phyloP scores from a whole-genome alignment of 2,329 filamentous ascomycete species.

The Bipolaris victoriae region DNA sequence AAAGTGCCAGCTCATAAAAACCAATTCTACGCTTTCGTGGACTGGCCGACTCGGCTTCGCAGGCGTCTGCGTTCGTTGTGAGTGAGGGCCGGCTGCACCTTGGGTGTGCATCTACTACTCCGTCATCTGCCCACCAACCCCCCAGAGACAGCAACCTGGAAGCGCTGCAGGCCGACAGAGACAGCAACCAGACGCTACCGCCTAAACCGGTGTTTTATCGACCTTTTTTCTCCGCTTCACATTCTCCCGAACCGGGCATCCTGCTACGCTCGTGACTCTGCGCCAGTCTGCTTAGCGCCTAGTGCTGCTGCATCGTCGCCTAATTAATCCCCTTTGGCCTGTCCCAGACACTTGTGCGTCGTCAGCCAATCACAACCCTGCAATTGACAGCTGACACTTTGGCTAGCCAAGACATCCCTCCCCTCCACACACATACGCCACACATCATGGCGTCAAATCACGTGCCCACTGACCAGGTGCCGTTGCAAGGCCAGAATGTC shows the following conservation, averaged over 20 bases:
- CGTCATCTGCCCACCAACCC: conserved; percentile 10
- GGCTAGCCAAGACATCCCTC: conserved; percentile 19
- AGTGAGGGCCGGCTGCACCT: conserved; percentile 18
- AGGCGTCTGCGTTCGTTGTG: conserved; percentile 21
- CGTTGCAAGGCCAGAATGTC: conserved; percentile 41
- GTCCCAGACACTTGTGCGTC: conserved; percentile 30
- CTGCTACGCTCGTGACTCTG: conserved; percentile 37
- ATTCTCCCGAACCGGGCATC: conserved; percentile 33
- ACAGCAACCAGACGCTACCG: conserved; percentile 32
- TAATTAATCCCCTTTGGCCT: conserved; percentile 33
- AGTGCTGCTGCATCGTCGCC: conserved; percentile 41
- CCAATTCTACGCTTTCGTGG: conserved; percentile 38
- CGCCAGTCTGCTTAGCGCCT: conserved; percentile 43
- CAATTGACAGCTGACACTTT: conserved; percentile 19
- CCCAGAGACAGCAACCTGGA: conserved; percentile 22
- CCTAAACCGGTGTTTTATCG: conserved; percentile 43
- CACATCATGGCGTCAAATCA: conserved; percentile 46
- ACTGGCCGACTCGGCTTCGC: conserved; percentile 37
- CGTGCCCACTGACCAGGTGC: conserved; percentile 45
- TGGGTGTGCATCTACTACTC: conserved; percentile 19
- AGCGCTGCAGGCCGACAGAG: conserved; percentile 16
- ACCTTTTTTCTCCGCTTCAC: conserved; percentile 30
- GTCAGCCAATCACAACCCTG: conserved; percentile 38
- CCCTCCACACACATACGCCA: conserved; percentile 1
- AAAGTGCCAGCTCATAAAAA: conserved; percentile 39